Evolutionary conservation across 192 early-diverging fungal genomes (phyloP), one percentile per base, ranked within the genome.

Genomic region (Piromyces finnis): DNA sequence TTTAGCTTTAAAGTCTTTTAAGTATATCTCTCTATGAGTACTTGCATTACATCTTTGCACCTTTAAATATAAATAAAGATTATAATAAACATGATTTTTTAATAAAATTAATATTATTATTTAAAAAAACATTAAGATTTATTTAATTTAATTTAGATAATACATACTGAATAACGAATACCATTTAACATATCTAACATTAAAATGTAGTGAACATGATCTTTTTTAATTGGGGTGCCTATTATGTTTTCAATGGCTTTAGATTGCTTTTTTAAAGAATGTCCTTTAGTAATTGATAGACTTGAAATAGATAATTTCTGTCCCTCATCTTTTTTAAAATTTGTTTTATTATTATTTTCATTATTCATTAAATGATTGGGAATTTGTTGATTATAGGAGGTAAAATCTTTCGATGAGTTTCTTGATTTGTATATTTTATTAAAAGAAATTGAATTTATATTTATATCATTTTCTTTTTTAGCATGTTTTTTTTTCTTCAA

Each of bases 121-220:
- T 7, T 35, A 35, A 35, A 35, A 35, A 35, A 35, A 35, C 3
- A 35, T 7, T 7, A 7, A 7, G 32, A 35, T 35, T 35, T 35
- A 35, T 35, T 35, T n/a, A n/a, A n/a, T n/a, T n/a, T n/a, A n/a
- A n/a, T n/a, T n/a, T n/a, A n/a, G n/a, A n/a, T n/a, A n/a, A n/a
- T n/a, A 89, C 87, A 84, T 84, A 95, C 94, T n/a, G 93, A 92
- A 29, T 96, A 92, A 27, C 97, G 90, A 83, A 98, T 97, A 17
- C 97, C 96, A 2, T 95, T 99, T 32, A 99, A 87, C 97, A 99
- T 99, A 82, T 98, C 96, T 87, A 96, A 99, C 96, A 99, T 99
- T 16, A 98, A 88, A 78, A 95, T 91, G 83, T 97, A 99, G 85
- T 99, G 97, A 13, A 88, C 92, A 85, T 99, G 97, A n/a, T 93